Evolutionary conservation across 2,329 filamentous ascomycete species (phyloP), one percentile per base, ranked within the genome.

Genomic region (Hypoxylon sp.): DNA sequence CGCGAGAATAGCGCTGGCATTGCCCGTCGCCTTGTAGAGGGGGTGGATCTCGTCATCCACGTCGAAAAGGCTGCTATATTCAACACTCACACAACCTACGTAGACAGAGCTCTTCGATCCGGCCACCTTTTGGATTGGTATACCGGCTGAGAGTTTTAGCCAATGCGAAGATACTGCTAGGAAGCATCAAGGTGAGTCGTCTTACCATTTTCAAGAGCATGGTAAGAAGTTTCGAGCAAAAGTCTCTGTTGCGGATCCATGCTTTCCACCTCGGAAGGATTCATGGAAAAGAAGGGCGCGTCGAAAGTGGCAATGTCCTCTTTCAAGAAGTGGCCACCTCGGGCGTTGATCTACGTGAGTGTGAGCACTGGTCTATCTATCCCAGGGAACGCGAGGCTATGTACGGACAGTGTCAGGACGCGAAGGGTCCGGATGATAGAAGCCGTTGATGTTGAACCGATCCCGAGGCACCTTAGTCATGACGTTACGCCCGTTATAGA

Each of bases 221-320:
- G 59, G 24, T 55, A 61, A 22, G 47, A 46, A 19, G 35, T 37
- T 51, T 66, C 57, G 2, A 69, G 53, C 2, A 66, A 5, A 1
- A 31, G 6, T 10, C 62, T 33, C 31, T 64, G 73, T 26, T 74
- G 67, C 6, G 73, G 73, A 63, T 75, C 73, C 69, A 75, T 73
- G 8, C 47, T 29, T 42, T 55, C 62, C 0, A 59, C 68, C 14
- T 77, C 73, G 0, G 22, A 17, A 5, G 47, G 22, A 3, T 22
- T 62, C 1, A 74, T 75, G 2, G 67, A 59, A 50, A 77, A 77
- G 47, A 77, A 76, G 3, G 70, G 64, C 3, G 73, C 72, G 70
- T 77, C 76, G 52, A 75, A 77, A 4, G 50, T 42, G 3, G 62
- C 64, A 2, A 66, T 33, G 26, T 74, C 69, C n/a, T 71, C 70